Evolutionary conservation across 805 yeast genomes (phyloP), one percentile per base, ranked within the genome.

Genomic region (Priceomyces fermenticarens): DNA sequence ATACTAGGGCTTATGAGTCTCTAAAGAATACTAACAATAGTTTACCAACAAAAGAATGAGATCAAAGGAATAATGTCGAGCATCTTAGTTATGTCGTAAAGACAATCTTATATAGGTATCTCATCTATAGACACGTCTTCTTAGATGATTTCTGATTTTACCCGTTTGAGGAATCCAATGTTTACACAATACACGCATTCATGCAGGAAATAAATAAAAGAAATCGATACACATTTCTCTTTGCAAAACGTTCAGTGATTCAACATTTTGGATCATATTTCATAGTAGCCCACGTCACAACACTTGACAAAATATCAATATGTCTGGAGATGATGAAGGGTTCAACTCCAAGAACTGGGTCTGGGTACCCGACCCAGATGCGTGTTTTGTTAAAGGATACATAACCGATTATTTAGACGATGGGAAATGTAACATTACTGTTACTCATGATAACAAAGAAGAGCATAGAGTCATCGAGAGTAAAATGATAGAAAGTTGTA

Each of bases 321-420:
- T 39, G 43, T 44, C 47, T 39, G 43, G 45, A 17, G 53, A 56
- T 42, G 65, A 55, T 42, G 62, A 60, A 39, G 67, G 62, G 26
- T 63, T 65, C 47, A 58, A 60, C 36, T 64, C 65, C 43, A 75
- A 79, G 47, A 77, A 78, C 42, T 79, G 83, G 80, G 91, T 88
- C 2, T 88, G 96, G 96, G 70, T 88, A 16, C 80, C 88, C 1
- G 84, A 81, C 52, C 60, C 65, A n/a, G 63, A 65, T 13, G 47
- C 45, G 30, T 60, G 69, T 14, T 88, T 84, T 57, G 63, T 70
- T 37, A 79, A 80, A 49, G 95, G 86, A 0, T 72, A 72, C 43
- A 67, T 86, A 23, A 60, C 75, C 3, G 80, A 72, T 46, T 65
- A 70, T 45, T 47, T 60, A 35, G 63, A 43, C 3, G 65, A 70